Evolutionary conservation across 2,329 filamentous ascomycete genomes (phyloP), one percentile per base, ranked within the genome.

Genomic region (Aspergillus sp.): DNA sequence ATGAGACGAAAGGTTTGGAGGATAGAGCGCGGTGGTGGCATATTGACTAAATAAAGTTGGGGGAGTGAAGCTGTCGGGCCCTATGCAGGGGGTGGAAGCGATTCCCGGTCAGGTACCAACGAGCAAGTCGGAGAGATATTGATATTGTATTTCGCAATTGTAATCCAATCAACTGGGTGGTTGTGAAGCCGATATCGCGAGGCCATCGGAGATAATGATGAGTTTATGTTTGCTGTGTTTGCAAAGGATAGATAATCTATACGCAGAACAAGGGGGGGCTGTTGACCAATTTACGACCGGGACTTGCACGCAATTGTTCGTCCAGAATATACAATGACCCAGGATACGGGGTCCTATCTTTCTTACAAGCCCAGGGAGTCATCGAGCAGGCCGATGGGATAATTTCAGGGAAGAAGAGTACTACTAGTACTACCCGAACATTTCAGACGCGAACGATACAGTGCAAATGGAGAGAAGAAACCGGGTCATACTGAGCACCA

Each of bases 151-250:
- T 57, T 13, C 12, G 5, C 32, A 36, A 36, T 36, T 36, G 10
- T 13, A 36, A 13, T 48, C 6, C 12, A n/a, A 21, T 48, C 5
- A 28, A 36, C 32, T 32, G 12, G 45, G 23, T 28, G 5, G 12
- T 28, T 12, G 45, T 28, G 13, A 28, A 48, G 21, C 45, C 45
- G 45, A 25, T 49, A 49, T 49, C 25, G 47, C 47, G 47, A 49
- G 47, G 17, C 23, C 47, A 30, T 7, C 39, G 12, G 17, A 21
- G 23, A 45, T 23, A 8, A 8, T 36, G 32, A 13, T 15, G 32
- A 36, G 25, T 13, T 8, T 17, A 45, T 62, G 63, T 63, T 63
- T 65, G 61, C 48, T 38, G 30, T 62, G 61, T 65, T 60, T 63
- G 61, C 63, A 65, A 28, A 3, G 39, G 32, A 25, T 54, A 23